These are phyloP conservation scores for Colletotrichum agaves DNA, from an alignment of 2,329 filamentous ascomycete species.

Conservation along the genomic window DNA sequence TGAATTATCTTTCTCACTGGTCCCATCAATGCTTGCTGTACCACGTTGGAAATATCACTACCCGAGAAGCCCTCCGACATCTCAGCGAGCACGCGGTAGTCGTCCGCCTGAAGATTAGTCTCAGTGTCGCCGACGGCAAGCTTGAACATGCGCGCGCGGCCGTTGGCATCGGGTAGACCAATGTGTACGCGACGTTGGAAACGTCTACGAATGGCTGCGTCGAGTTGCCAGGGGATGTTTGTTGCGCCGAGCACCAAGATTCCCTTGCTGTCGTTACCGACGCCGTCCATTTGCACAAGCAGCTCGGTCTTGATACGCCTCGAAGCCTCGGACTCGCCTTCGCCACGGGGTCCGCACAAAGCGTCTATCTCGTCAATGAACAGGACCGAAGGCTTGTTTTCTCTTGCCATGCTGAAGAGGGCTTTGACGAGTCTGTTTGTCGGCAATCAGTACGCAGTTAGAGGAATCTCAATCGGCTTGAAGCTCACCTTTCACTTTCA, in stretches of 20 bases:
- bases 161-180: constrained; percentile 85
- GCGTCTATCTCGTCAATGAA: constrained; percentile 99
- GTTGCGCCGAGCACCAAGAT: constrained; percentile 96
- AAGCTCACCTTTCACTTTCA: constrained; percentile 88
- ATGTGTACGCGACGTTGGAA: constrained; percentile 98
- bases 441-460: not conserved
- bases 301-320: constrained; percentile 98
- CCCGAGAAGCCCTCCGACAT: constrained; percentile 95
- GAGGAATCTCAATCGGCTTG: not conserved
- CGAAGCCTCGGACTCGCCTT: constrained; percentile 97
- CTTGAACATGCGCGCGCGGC: constrained; percentile 94
- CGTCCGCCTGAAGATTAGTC: constrained; percentile 80
- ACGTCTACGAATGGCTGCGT: constrained; percentile 92
- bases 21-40: constrained; percentile 97
- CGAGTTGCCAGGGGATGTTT: constrained; percentile 98
- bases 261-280: constrained; percentile 93
- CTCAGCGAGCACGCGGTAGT: constrained; percentile 83
- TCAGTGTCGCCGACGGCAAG: constrained; percentile 93
- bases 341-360: constrained; percentile 88
- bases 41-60: constrained; percentile 94
- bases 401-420: constrained; percentile 96
- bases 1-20: constrained; percentile 96
- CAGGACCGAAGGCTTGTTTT: constrained; percentile 98
- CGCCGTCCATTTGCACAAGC: constrained; percentile 98
- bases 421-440: constrained; percentile 87